Evolutionary conservation across 345 rosid species (phyloP), one percentile per base, ranked within the genome.

Genomic region (Eucalyptus shirleyi): DNA sequence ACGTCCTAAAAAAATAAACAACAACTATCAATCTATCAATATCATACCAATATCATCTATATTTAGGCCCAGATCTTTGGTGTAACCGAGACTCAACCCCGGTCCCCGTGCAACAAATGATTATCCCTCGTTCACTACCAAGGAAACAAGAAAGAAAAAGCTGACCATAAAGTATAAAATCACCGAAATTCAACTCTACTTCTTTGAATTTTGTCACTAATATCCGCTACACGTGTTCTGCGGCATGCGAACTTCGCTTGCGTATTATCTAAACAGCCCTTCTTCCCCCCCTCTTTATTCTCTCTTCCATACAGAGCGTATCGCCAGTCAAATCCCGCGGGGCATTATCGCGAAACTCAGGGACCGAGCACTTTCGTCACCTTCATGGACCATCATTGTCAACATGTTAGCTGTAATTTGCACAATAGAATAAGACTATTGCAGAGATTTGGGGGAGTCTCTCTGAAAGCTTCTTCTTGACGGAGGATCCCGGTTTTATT

Each of bases 381-480:
- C 50, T 89, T 87, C 88, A 45, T 89, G 94, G 90, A 91, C 92
- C 93, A 89, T 93, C 93, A 92, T 95, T 93, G 96, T 96, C 99
- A 96, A 95, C 93, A 93, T 93, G 98, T 94, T 98, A 97, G 99
- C 95, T 98, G 96, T 93, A 95, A 93, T 96, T 87, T 87, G 91
- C 94, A 17, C 49, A 87, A 90, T 90, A 87, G 51, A 87, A 82
- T 56, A 82, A 87, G 86, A 56, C 77, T n/a, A 77, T 21, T 77
- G 30, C 47, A 40, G 8, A 77, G 5, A 77, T 77, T 3, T 21
- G 16, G 83, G 28, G 47, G 28, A 77, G 16, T 21, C 47, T 37
- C 28, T 37, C 28, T 37, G 83, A 77, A 37, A 77, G 83, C 91
- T 90, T 90, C 91, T 80, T 81, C 89, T 60, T 90, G 89, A 90